Base-by-base conservation (phyloP, 805 yeast genomes). In the Lachancea thermotolerans region DNA sequence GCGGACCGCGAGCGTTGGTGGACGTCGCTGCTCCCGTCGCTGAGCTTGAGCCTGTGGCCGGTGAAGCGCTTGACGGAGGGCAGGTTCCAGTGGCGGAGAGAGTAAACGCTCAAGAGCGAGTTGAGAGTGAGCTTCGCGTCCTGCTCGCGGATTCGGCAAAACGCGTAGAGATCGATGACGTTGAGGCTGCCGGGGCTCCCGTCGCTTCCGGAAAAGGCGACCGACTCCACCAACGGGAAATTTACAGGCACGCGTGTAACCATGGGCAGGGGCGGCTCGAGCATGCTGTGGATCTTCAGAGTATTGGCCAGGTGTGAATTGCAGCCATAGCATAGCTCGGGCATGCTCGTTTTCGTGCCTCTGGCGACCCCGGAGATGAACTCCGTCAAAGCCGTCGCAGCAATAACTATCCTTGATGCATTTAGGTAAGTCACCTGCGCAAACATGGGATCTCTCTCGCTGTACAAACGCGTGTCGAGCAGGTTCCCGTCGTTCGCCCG, bases 11-110 rank as follows among this genome's bases (percentile, higher is more conserved):
- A 36, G 37, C 52, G 55, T 12, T 15, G 28, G 10, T 33, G 30
- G 4, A 15, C 12, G 33, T 34, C 31, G 11, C 4, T n/a, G 17
- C 5, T 21, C 4, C 15, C 15, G 10, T 49, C 52, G 40, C 57
- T 55, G 41, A 49, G 57, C 43, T 53, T 53, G 37, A 59, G 55
- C 8, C 54, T 41, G 40, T 60, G 62, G 3, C 64, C 65, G 11
- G 58, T 41, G 40, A 58, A 59, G 27, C 35, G 21, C 16, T 31
- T 41, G 1, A 59, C 39, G 12, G 45, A 44, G 10, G 58, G 59
- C 33, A 59, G 35, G 8, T 37, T 11, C 62, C 64, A 59, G 41
- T 57, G 55, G n/a, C 49, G 42, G 21, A 58, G 50, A 2, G 62
- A 59, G 39, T 60, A 60, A 10, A 60, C 28, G 25, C 49, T 39